phyloP scores from a whole-genome alignment of 2,329 filamentous ascomycete genomes.

The Ceratocystiopsis minuta region DNA sequence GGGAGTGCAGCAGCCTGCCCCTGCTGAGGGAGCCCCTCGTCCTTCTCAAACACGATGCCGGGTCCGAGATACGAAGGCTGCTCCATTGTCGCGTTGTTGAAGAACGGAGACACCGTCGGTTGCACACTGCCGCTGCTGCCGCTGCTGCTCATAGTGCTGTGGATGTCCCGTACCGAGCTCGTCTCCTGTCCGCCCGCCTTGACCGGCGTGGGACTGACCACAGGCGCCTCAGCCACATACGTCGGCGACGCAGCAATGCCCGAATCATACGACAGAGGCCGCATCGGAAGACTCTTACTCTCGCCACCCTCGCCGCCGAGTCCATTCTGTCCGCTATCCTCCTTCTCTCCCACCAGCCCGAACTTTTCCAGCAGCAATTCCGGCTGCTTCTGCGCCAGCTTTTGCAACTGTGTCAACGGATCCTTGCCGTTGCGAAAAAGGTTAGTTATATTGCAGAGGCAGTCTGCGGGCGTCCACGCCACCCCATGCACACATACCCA shows the following conservation, averaged over 20 bases:
- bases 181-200: slow-evolving; percentile 13
- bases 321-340: no score
- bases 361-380: slow-evolving; percentile 40
- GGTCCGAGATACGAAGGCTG: slow-evolving; percentile 32
- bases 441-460: slow-evolving; percentile 39
- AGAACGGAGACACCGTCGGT: background rate
- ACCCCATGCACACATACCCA: slow-evolving; percentile 69
- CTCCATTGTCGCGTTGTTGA: slow-evolving; percentile 14
- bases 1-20: slow-evolving; percentile 18
- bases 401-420: slow-evolving; percentile 49
- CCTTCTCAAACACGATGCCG: slow-evolving; percentile 32
- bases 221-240: slow-evolving; percentile 22
- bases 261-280: slow-evolving; percentile 34
- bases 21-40: slow-evolving; percentile 22
- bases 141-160: slow-evolving; percentile 8
- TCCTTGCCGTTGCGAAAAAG: slow-evolving; percentile 38
- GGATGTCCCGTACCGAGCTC: slow-evolving; percentile 13
- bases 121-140: slow-evolving; percentile 1
- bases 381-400: slow-evolving; percentile 48
- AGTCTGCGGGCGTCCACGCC: slow-evolving; percentile 30
- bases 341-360: slow-evolving; percentile 10
- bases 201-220: slow-evolving; percentile 20
- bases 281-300: slow-evolving; percentile 21
- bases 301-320: no score
- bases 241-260: slow-evolving; percentile 26